These are phyloP conservation scores for Phaseolus lunatus DNA, from an alignment of 306 rosid genomes.

Conservation along the genomic window DNA sequence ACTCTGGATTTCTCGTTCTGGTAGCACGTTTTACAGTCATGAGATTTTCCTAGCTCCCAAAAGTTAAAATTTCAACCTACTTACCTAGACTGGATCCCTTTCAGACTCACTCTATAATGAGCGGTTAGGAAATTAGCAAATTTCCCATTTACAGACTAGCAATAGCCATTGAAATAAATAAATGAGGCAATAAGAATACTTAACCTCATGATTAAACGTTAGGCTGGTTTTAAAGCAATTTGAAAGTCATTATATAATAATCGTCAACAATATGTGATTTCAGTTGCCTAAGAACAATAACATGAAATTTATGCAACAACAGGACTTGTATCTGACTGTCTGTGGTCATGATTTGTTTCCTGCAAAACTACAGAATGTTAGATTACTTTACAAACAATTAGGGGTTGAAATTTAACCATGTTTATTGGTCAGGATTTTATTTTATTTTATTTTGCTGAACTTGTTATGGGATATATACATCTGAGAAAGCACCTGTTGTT, in stretches of 20 bases:
- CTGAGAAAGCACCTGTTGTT: constrained; percentile 52
- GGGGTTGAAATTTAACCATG: not conserved
- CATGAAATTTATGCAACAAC: constrained; percentile 49
- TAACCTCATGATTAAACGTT: constrained; percentile 1
- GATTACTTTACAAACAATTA: constrained; percentile 25
- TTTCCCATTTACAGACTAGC: constrained; percentile 20
- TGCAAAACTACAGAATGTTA: constrained; percentile 50
- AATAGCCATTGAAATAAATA: constrained; percentile 21
- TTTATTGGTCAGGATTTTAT: constrained; percentile 16
- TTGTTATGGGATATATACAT: constrained; percentile 45
- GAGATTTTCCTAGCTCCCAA: not conserved
- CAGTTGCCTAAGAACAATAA: constrained; percentile 36
- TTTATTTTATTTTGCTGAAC: constrained; percentile 8
- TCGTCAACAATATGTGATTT: constrained; percentile 24
- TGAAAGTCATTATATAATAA: constrained; percentile 27
- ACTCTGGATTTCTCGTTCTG: not conserved
- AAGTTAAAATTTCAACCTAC: not conserved
- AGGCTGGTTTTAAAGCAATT: constrained; percentile 24
- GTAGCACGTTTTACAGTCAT: not conserved
- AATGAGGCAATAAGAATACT: not conserved
- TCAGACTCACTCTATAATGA: not conserved
- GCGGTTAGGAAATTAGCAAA: constrained; percentile 24
- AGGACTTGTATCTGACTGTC: constrained; percentile 57
- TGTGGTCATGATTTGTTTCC: constrained; percentile 59
- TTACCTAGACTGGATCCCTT: not conserved